Percentiles rank a stretch among this genome's conserved stretches.
These are phyloP conservation scores for Micractinium sp. DNA, from an alignment of 139 green algal genomes.

Conservation along the genomic window DNA sequence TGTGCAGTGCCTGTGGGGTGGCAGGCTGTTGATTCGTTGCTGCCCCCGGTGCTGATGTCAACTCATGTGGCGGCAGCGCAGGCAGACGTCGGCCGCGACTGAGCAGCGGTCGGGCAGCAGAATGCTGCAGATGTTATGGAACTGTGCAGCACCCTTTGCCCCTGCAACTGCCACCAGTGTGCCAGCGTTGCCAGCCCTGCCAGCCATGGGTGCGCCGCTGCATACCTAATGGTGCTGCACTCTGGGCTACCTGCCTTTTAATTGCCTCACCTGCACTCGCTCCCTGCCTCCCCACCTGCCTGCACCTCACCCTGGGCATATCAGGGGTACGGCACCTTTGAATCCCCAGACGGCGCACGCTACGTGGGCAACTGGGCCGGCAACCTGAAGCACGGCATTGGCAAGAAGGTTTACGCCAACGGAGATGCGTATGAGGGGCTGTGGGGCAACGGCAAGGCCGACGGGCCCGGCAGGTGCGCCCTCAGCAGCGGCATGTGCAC, in stretches of 20 bases:
- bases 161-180: no score
- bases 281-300: background rate
- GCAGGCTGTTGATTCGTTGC: no score
- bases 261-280: background rate
- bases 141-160: background rate
- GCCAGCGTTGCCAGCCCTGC: no score
- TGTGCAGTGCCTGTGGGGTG: no score
- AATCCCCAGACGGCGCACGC: slow-evolving; percentile 64
- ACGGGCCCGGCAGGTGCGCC: slow-evolving; percentile 39
- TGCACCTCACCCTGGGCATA: background rate
- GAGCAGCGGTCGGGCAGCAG: no score
- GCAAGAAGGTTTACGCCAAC: slow-evolving; percentile 80
- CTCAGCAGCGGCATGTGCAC: no score
- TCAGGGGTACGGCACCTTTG: slow-evolving; percentile 80
- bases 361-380: slow-evolving; percentile 78
- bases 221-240: background rate
- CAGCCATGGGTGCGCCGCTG: no score
- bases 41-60: no score
- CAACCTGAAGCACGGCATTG: slow-evolving; percentile 83
- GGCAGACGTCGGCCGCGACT: no score
- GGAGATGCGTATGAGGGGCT: slow-evolving; percentile 83
- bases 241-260: background rate
- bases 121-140: no score
- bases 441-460: slow-evolving; percentile 51
- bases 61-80: no score